Evolutionary conservation across 2,329 filamentous ascomycete genomes (phyloP).

Genomic region (Paramyrothecium sp.): DNA sequence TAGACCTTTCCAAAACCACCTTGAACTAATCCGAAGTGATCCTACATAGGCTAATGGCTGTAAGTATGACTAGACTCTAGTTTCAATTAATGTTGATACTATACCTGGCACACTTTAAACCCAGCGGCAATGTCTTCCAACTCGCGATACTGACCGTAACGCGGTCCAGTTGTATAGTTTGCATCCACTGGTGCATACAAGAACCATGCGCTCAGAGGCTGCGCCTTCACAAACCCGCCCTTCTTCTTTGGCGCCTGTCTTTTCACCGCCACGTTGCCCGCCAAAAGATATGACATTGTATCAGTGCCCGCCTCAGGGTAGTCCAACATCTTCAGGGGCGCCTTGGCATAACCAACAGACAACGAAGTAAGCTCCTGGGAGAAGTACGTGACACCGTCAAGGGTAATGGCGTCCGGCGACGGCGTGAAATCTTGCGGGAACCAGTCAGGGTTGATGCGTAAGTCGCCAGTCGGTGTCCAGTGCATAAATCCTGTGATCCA

Average conservation of each 20-base stretch:
- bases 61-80: no score
- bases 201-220: constrained; percentile 39
- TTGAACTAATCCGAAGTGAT: no score
- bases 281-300: constrained; percentile 33
- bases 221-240: constrained; percentile 21
- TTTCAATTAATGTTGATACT: no score
- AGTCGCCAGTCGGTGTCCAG: constrained; percentile 35
- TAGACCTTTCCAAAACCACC: no score
- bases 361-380: constrained; percentile 23
- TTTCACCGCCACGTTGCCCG: constrained; percentile 34
- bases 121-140: constrained; percentile 11
- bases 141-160: constrained; percentile 19
- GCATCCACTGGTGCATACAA: constrained; percentile 33
- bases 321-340: constrained; percentile 35
- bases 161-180: constrained; percentile 13
- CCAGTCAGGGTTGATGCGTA: constrained; percentile 13
- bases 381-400: constrained; percentile 28
- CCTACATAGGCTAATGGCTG: no score
- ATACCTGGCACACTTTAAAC: not conserved
- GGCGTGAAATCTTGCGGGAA: not conserved
- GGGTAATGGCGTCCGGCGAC: constrained; percentile 9
- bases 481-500: constrained; percentile 49
- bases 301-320: constrained; percentile 19
- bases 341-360: constrained; percentile 37
- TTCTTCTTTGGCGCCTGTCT: constrained; percentile 16